Base-by-base conservation (phyloP, 2,329 filamentous ascomycete genomes). In the Sporothrix schenckii region DNA sequence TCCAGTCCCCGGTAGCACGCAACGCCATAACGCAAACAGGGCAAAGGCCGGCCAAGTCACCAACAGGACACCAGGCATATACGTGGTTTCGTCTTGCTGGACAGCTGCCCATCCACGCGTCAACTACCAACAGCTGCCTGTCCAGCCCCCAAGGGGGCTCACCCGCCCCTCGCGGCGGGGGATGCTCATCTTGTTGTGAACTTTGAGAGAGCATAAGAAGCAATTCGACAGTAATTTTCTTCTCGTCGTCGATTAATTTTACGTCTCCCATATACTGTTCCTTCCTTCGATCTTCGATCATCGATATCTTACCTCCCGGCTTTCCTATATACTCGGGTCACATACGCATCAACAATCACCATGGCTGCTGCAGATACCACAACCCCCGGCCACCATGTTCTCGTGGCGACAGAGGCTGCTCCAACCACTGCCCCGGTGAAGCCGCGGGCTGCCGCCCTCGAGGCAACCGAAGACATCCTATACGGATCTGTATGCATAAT, bases 391-490 rank as follows among this genome's bases (percentile, higher is more conserved):
- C 61, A 65, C 61, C 61, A 65, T 44, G 61, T 69, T 16, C 49
- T 72, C 10, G 14, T 61, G 6, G 16, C 56, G 6, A 19, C 69
- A 19, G 39, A 39, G 53, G 68, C 41, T 6, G 19, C 54, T 6
- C 44, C 68, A 2, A 11, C 66, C 50, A 63, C 27, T 1, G 50
- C 72, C 3, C n/a, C 44, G 0, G 19, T 79, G 52, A 77, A 76
- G 68, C 74, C 77, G 66, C 83, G 79, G 74, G 80, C 82, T 7
- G 82, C 83, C 41, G 79, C 81, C 11, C 80, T 84, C 75, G 91
- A 95, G 76, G 92, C 92, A 5, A 77, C 94, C 53, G 94, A 97
- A 80, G 94, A 98, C 77, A 88, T 99, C 70, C 78, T 90, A 13
- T 98, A 93, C 79, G 95, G 95, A 78, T 97, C 94, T 71, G 88